These are phyloP conservation scores for Blepharisma undulans DNA, from an alignment of 169 alveolate genomes.

Conservation along the genomic window DNA sequence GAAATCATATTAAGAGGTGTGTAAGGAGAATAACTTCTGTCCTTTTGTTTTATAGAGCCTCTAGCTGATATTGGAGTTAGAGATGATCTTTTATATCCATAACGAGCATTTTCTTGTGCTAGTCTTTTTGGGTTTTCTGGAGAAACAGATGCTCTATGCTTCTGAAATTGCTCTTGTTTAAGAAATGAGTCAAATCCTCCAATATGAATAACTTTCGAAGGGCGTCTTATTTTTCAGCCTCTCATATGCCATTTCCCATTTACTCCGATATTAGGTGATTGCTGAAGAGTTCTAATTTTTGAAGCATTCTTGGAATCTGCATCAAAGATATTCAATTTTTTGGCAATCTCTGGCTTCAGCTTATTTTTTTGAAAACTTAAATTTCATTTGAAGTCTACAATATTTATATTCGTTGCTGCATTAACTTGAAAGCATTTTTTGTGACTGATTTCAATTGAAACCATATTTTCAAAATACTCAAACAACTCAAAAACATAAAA, in stretches of 20 bases:
- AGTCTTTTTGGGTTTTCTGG: neutral
- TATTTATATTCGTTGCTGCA: neutral
- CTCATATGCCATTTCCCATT: neutral
- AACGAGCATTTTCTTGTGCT: neutral
- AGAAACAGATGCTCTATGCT: neutral
- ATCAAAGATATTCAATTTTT: neutral
- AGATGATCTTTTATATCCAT: neutral
- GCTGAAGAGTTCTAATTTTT: neutral
- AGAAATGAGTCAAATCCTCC: neutral
- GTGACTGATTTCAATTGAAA: neutral
- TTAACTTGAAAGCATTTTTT: neutral
- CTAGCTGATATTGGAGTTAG: neutral
- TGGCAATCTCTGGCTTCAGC: neutral
- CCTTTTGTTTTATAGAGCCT: neutral
- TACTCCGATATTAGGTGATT: neutral
- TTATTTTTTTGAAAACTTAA: neutral
- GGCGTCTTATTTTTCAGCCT: neutral
- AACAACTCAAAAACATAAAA: neutral
- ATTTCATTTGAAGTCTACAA: neutral
- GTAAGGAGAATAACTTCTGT: neutral
- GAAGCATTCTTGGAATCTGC: neutral
- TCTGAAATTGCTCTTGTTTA: neutral
- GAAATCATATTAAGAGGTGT: neutral
- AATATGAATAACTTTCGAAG: neutral
- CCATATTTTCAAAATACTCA: neutral